phyloP scores from a whole-genome alignment of 257 asterid species.

The Plantago elongata region DNA sequence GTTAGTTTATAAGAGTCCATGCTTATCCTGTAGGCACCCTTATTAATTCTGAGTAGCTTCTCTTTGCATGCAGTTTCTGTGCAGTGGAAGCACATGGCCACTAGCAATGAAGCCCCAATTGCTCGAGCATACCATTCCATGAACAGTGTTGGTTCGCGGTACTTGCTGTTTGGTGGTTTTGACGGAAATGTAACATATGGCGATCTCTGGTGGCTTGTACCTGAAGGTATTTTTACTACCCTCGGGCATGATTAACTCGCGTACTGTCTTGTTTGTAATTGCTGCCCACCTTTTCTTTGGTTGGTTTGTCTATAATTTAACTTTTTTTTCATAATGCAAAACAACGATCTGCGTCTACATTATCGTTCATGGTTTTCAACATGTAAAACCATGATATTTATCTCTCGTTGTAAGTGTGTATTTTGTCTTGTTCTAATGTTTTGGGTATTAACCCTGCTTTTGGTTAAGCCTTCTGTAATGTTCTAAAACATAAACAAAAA shows the following conservation, averaged over 20 bases:
- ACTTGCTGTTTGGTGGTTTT: constrained; percentile 86
- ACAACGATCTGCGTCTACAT: no score
- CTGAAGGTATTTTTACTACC: constrained; percentile 56
- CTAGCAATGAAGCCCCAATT: constrained; percentile 72
- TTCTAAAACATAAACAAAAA: no score
- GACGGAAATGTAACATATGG: constrained; percentile 90
- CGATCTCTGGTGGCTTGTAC: constrained; percentile 99
- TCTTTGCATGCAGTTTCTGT: constrained; percentile 54
- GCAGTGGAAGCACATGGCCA: constrained; percentile 89
- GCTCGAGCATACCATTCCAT: constrained; percentile 97
- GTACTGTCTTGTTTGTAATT: neutral
- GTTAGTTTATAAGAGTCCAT: neutral
- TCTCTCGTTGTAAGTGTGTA: neutral
- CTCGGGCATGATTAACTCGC: neutral
- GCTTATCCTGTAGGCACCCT: neutral
- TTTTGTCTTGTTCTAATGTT: no score
- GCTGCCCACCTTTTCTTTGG: neutral
- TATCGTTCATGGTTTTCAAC: neutral
- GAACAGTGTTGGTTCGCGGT: constrained; percentile 72
- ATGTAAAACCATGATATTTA: constrained; percentile 5
- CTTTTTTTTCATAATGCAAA: neutral
- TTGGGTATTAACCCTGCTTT: no score
- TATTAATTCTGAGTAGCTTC: neutral
- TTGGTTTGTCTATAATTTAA: neutral
- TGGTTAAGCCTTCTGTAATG: constrained; percentile 4